Evolutionary conservation across 169 alveolate genomes (phyloP), one percentile per base, ranked within the genome.

Genomic region (Cryptosporidium baileyi): DNA sequence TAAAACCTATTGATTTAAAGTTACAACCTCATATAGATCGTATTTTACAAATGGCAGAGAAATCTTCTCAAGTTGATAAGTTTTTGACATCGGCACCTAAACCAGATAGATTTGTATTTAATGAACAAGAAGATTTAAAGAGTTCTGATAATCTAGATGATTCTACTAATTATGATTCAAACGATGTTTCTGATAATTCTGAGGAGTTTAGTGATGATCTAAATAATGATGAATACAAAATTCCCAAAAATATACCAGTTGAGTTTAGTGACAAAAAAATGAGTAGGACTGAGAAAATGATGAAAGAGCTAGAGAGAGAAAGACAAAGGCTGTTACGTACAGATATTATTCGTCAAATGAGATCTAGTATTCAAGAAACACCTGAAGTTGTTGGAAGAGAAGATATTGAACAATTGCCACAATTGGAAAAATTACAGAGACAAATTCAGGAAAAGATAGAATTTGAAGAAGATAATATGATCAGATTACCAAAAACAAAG

Each of bases 191-290:
- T 40, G 88, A 67, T 17, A 59, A 49, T 65, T 38, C 80, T 38
- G 63, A 61, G 41, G 91, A 79, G 57, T 62, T 80, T 43, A 63
- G 63, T 54, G 82, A 19, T n/a, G 32, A 57, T 57, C 7, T 47
- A 47, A 26, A 47, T 54, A 26, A 67, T 81, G 90, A 67, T 80
- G 19, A 82, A 80, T 41, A 85, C 43, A 36, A 62, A 80, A 61
- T 82, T 81, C 80, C 91, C 80, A 85, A 90, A 65, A 80, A 80
- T 90, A 9, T 85, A 57, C 89, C 91, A 38, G 80, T 65, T 47
- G 88, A 90, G 79, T 90, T 90, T 79, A 67, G 45, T 80, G 67
- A 90, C 60, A 67, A 82, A 82, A 82, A 85, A 63, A 67, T 90
- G 74, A 65, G 82, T 61, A 80, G 81, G 88, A 59, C 51, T 59